phyloP scores from a whole-genome alignment of 306 rosid genomes.

The Vigna radiata region DNA sequence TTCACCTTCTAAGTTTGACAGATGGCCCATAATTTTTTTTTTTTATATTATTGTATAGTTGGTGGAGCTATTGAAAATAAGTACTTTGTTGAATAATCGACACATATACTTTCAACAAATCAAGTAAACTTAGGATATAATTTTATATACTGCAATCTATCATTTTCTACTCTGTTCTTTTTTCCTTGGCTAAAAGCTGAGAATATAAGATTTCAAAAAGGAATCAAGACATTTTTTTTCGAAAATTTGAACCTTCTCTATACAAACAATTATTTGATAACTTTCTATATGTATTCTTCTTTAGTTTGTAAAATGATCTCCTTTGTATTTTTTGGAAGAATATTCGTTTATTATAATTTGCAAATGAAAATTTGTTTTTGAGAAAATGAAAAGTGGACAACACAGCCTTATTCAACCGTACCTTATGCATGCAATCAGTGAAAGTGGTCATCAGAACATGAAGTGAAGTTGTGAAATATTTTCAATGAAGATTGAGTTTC shows the following conservation, averaged over 20 bases:
- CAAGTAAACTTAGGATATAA: background rate
- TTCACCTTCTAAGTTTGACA: conserved; percentile 38
- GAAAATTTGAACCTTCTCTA: background rate
- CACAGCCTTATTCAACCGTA: background rate
- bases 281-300: background rate
- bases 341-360: background rate
- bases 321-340: background rate
- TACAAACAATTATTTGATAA: background rate
- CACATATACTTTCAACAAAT: background rate
- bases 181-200: background rate
- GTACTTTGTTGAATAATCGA: background rate
- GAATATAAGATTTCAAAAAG: background rate
- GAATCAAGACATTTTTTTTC: background rate
- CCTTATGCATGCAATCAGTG: background rate
- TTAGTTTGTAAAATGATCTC: background rate
- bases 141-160: background rate
- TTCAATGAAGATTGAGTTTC: background rate
- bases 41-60: background rate
- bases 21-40: background rate
- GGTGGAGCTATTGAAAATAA: conserved; percentile 22
- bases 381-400: background rate
- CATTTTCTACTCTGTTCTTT: background rate
- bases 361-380: background rate
- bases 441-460: background rate
- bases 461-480: background rate